Percentiles rank a stretch among this genome's conserved stretches.
Evolutionary conservation across 164 flowering plant species (phyloP).

Genomic region (Aristolochia fimbriata): DNA sequence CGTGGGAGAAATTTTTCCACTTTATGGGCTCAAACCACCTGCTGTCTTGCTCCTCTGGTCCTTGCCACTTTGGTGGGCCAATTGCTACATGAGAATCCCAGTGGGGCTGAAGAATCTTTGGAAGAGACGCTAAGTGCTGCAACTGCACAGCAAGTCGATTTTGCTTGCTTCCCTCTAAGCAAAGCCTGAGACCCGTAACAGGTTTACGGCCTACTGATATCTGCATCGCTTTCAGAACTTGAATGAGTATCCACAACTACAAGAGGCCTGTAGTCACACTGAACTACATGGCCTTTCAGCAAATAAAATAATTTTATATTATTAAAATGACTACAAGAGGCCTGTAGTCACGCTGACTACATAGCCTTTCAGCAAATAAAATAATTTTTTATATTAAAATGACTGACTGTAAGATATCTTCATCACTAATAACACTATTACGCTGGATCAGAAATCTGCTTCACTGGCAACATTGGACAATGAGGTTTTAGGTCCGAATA

Average conservation of each 20-base stretch:
- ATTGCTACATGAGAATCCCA: constrained; percentile 87
- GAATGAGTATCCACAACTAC: not conserved
- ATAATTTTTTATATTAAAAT: no score
- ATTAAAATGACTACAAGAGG: no score
- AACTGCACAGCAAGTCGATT: constrained; percentile 78
- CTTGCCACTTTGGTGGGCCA: constrained; percentile 97
- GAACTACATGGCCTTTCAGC: no score
- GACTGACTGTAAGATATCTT: no score
- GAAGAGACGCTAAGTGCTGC: constrained; percentile 85
- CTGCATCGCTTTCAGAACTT: constrained; percentile 27
- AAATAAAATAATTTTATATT: no score
- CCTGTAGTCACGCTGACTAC: no score
- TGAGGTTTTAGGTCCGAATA: no score
- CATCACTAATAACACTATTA: no score
- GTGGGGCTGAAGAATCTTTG: constrained; percentile 89
- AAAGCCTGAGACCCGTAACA: constrained; percentile 83
- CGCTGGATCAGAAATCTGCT: no score
- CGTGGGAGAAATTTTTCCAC: constrained; percentile 98
- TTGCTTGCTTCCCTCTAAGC: constrained; percentile 76
- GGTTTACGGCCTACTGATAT: constrained; percentile 95
- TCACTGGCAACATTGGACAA: no score
- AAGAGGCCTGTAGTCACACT: no score
- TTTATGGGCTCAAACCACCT: constrained; percentile 97
- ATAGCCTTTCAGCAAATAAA: no score
- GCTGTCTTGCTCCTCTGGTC: constrained; percentile 97